phyloP scores from a whole-genome alignment of 495 filamentous ascomycete genomes.

The Neurospora sp. region DNA sequence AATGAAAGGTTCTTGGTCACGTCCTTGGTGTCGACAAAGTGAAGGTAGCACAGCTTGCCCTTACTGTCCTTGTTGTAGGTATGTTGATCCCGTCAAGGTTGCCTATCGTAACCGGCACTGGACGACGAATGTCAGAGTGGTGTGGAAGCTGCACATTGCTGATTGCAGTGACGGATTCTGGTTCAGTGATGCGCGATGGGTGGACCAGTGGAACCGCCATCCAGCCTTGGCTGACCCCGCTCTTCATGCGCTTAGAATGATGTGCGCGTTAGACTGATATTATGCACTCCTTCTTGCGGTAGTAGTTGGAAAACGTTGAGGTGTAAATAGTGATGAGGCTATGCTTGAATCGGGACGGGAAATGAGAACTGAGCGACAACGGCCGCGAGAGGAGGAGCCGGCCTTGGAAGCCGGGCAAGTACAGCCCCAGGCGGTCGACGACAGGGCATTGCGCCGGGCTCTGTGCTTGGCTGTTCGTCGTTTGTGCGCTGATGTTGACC shows the following conservation, averaged over 20 bases:
- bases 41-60: neutral
- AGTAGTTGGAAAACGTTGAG: neutral
- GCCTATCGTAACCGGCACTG: neutral
- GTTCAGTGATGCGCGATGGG: neutral
- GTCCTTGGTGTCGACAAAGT: neutral
- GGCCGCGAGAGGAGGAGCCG: neutral
- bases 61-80: neutral
- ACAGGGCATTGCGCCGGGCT: neutral
- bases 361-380: neutral
- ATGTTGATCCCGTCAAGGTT: neutral
- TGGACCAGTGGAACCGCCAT: neutral
- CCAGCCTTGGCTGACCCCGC: neutral
- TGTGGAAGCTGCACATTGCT: neutral
- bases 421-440: neutral
- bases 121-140: neutral
- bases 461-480: neutral
- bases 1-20: neutral
- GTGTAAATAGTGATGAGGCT: neutral
- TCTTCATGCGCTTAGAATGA: neutral
- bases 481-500: neutral
- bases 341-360: neutral
- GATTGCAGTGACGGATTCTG: neutral
- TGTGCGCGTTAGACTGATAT: neutral
- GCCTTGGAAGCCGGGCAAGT: neutral
- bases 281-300: neutral